Evolutionary conservation across 1,284 basidiomycete genomes (phyloP).

Genomic region (Cutaneotrichosporon cavernicola): DNA sequence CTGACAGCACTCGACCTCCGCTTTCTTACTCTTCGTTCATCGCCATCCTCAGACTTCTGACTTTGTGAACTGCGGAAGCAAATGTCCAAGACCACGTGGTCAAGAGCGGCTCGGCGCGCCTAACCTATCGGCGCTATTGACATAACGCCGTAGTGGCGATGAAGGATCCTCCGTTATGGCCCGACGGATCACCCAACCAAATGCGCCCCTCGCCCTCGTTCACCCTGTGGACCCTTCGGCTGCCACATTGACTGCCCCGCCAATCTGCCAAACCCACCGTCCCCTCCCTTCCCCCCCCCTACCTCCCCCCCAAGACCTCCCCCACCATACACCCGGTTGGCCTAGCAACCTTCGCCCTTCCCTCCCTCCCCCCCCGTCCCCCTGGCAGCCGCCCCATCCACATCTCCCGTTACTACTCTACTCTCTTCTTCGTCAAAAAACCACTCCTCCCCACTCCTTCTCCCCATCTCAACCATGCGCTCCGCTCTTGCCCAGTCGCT

Average conservation of each 20-base stretch:
- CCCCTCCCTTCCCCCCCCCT: not conserved
- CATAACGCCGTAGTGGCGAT: not conserved
- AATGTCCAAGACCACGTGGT: too few relatives aligned
- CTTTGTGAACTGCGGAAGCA: not conserved
- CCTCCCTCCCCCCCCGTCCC: conserved; percentile 3
- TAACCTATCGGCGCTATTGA: not conserved
- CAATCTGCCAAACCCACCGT: not conserved
- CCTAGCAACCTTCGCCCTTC: not conserved
- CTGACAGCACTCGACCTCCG: not conserved
- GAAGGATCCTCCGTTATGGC: not conserved
- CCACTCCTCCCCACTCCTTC: conserved; percentile 54
- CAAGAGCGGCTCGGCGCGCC: too few relatives aligned
- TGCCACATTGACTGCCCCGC: not conserved
- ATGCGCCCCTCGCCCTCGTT: not conserved
- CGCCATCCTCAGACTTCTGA: not conserved
- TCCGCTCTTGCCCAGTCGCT: conserved; percentile 78
- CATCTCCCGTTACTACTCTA: conserved; percentile 11
- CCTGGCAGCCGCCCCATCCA: conserved; percentile 8
- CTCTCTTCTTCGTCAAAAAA: conserved; percentile 55
- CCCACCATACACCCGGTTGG: not conserved
- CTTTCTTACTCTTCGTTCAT: conserved; percentile 1
- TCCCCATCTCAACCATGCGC: conserved; percentile 64
- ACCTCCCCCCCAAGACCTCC: not conserved
- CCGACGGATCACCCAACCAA: not conserved
- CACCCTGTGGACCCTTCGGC: not conserved